Evolutionary conservation across 1,284 basidiomycete species (phyloP), one percentile per base, ranked within the genome.

Genomic region (Puccinia polysora): DNA sequence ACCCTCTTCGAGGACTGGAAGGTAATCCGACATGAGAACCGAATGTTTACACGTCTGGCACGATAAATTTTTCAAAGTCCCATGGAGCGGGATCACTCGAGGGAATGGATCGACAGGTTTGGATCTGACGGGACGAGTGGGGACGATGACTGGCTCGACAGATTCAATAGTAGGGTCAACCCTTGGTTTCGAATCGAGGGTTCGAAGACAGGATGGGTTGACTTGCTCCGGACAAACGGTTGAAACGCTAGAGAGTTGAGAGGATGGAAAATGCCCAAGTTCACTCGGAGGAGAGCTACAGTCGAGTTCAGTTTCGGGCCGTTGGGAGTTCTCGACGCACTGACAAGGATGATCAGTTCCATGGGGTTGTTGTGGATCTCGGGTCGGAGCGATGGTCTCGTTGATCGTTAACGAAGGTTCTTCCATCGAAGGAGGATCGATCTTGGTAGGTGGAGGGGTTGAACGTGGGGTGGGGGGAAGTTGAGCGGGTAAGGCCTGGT

Each of bases 41-140:
- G 85, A 85, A 78, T 87, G 84, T 32, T 84, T 86, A 81, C 93
- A 96, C 50, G 87, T 85, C 69, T 87, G 85, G 79, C 93, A 97
- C 75, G 90, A 87, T 76, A 96, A 82, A 4, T 83, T 83, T 77
- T 88, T 84, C 7, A 97, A 83, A 1, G 89, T 89, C 65, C 93
- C 93, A 77, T 97, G 93, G 0, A 97, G 83, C 4, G 93, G 93
- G 50, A 97, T 90, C 75, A 89, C 91, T 67, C 89, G 85, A 32
- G 91, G 84, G 50, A 82, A 80, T 74, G 79, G 78, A 36, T 79
- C 73, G 10, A 75, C 70, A 2, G 75, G 73, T 36, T 64, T 75
- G 56, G 62, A 14, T 60, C 65, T 25, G 4, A 72, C 43, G 14
- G 68, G 58, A 58, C 65, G 64, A 52, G 65, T 52, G 23, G 65